A percentile compares a stretch with the other conserved stretches of the same genome.
Conservation (phyloP, 306 rosid species). For the Crataegus laevigata region DNA sequence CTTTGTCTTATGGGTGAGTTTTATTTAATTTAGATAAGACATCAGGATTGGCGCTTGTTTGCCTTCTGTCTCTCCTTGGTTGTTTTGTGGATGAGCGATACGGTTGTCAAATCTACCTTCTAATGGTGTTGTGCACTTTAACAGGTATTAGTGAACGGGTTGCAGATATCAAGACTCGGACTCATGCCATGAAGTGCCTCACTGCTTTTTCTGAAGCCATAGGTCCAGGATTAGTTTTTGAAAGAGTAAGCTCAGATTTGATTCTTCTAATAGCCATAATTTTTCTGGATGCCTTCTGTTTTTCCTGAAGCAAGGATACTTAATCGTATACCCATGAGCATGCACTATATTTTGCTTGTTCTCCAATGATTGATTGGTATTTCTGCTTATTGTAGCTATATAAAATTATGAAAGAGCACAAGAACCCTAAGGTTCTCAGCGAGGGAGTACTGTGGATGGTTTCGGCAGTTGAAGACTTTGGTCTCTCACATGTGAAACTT, state of each 20-base stretch:
- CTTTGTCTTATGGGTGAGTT: conserved; percentile 84
- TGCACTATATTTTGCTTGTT: conserved; percentile 7
- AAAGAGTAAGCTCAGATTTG: conserved; percentile 60
- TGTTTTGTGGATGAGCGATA: not conserved
- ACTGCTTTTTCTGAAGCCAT: conserved; percentile 82
- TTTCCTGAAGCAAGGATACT: not conserved
- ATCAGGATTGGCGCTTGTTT: not conserved
- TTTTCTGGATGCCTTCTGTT: not conserved
- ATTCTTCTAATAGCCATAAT: not conserved
- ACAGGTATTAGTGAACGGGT: conserved; percentile 93
- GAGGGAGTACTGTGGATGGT: conserved; percentile 98
- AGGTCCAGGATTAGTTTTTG: conserved; percentile 96
- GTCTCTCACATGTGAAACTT: conserved; percentile 78
- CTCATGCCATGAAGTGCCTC: conserved; percentile 89
- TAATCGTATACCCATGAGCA: not conserved
- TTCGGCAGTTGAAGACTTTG: conserved; percentile 93
- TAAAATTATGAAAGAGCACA: conserved; percentile 97
- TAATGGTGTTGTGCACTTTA: not conserved
- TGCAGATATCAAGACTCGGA: conserved; percentile 97
- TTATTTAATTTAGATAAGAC: conserved; percentile 1
- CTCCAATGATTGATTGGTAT: not conserved
- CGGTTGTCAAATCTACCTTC: not conserved
- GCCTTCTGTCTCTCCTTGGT: not conserved
- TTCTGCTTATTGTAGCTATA: conserved; percentile 44
- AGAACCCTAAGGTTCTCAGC: conserved; percentile 97